A percentile compares a stretch with the other conserved stretches of the same genome.
These are phyloP conservation scores for Lasiodiplodia sp. DNA, from an alignment of 2,329 filamentous ascomycete species.

Conservation along the genomic window DNA sequence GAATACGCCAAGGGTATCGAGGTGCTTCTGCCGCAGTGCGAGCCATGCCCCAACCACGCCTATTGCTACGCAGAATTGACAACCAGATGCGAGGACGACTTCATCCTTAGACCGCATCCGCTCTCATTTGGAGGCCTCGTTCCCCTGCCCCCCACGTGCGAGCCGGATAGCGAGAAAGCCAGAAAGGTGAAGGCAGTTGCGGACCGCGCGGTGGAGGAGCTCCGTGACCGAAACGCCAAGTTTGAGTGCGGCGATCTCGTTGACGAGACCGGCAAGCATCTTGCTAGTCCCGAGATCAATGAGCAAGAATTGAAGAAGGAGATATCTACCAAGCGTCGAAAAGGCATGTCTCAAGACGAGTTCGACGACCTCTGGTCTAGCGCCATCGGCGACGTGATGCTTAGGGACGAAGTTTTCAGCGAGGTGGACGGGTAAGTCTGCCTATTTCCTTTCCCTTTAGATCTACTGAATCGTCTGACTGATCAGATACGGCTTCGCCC, in stretches of 20 bases:
- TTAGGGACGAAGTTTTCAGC: constrained; percentile 66
- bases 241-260: constrained; percentile 85
- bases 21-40: constrained; percentile 79
- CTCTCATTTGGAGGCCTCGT: constrained; percentile 80
- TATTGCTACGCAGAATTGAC: constrained; percentile 82
- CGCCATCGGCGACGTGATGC: constrained; percentile 74
- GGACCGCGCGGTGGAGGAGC: constrained; percentile 83
- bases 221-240: constrained; percentile 83
- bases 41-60: constrained; percentile 88
- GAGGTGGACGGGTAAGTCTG: constrained; percentile 65
- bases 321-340: constrained; percentile 73
- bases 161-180: constrained; percentile 92
- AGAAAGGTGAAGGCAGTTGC: constrained; percentile 86
- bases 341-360: constrained; percentile 78
- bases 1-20: constrained; percentile 65
- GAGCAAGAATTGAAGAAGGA: constrained; percentile 77
- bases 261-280: constrained; percentile 66
- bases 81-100: constrained; percentile 84
- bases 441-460: constrained; percentile 31
- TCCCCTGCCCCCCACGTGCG: constrained; percentile 88
- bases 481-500: constrained; percentile 80
- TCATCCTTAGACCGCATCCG: constrained; percentile 83
- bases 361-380: constrained; percentile 83
- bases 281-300: constrained; percentile 70
- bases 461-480: constrained; percentile 59